Conservation (phyloP, 1,139 yeast genomes). For the Suhomyces choctaworum region DNA sequence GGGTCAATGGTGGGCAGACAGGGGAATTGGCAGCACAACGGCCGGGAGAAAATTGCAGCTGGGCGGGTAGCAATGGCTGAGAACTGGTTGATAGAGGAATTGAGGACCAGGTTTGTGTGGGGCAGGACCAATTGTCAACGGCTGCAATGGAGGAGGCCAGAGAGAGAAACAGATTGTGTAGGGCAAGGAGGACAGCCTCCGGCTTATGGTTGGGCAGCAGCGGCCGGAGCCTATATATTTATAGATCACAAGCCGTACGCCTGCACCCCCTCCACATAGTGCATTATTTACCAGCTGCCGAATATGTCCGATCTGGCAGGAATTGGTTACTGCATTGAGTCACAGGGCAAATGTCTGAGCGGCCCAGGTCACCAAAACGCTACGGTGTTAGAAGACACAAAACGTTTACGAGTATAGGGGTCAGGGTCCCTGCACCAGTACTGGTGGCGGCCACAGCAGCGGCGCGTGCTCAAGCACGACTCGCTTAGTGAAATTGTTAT, state of each 20-base stretch:
- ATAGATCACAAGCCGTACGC: constrained; percentile 9
- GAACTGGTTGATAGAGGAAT: too few species aligned
- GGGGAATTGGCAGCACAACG: background rate
- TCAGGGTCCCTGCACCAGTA: constrained; percentile 9
- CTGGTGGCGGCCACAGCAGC: too few species aligned
- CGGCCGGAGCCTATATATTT: constrained; percentile 1
- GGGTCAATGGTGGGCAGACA: constrained; percentile 1
- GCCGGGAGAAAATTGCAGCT: background rate
- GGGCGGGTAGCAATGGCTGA: background rate
- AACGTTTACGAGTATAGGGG: constrained; percentile 9
- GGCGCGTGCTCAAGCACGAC: too few species aligned
- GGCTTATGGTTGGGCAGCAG: background rate
- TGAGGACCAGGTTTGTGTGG: too few species aligned
- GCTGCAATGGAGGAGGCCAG: too few species aligned
- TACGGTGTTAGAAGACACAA: too few species aligned
- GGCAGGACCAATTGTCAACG: too few species aligned
- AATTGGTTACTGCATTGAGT: constrained; percentile 4
- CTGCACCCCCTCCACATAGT: constrained; percentile 3
- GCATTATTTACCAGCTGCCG: constrained; percentile 2
- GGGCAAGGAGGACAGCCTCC: too few species aligned
- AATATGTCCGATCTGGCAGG: background rate
- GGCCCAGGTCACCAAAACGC: too few species aligned
- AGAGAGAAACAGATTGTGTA: too few species aligned
- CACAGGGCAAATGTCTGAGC: constrained; percentile 1
- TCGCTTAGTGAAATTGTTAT: too few species aligned